Percentiles rank a stretch among this genome's conserved stretches.
Evolutionary conservation across 176 grass and related monocot genomes (phyloP).

Genomic region (Ampelocalamus luodianensis): DNA sequence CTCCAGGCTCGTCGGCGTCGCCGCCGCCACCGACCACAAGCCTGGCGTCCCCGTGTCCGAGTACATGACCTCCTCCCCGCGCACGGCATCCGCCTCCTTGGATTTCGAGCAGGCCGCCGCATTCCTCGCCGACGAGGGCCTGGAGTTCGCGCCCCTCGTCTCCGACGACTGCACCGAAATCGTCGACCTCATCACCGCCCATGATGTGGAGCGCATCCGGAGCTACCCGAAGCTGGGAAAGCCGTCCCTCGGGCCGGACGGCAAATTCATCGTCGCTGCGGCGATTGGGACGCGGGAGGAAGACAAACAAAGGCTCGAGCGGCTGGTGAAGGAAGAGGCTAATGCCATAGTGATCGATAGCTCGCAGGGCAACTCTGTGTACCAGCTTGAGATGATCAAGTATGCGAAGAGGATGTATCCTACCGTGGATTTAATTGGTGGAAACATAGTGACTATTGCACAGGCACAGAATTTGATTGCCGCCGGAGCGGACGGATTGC

Average conservation of each 20-base stretch:
- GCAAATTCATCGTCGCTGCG: constrained; percentile 68
- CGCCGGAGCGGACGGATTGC: constrained; percentile 74
- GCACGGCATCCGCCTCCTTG: constrained; percentile 51
- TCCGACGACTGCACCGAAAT: constrained; percentile 60
- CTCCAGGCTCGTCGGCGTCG: constrained; percentile 61
- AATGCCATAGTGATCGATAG: constrained; percentile 89
- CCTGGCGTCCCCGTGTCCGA: constrained; percentile 39
- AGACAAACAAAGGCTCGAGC: constrained; percentile 78
- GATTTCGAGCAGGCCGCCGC: constrained; percentile 69
- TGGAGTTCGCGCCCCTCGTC: constrained; percentile 81
- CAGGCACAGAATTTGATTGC: constrained; percentile 35
- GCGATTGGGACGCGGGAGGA: constrained; percentile 82
- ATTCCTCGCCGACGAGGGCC: constrained; percentile 66
- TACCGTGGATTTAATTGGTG: constrained; percentile 76
- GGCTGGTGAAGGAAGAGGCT: constrained; percentile 67
- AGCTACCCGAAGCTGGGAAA: constrained; percentile 78
- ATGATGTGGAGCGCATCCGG: constrained; percentile 72
- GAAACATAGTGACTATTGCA: constrained; percentile 83
- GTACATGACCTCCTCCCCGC: constrained; percentile 68
- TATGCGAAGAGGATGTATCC: constrained; percentile 71
- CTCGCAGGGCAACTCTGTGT: constrained; percentile 88
- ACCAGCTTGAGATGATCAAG: constrained; percentile 92
- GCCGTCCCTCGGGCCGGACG: constrained; percentile 66
- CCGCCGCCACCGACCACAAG: constrained; percentile 50
- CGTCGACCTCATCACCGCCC: constrained; percentile 70